Base-by-base conservation (phyloP, 805 yeast species). In the Yamadazyma ubonensis region DNA sequence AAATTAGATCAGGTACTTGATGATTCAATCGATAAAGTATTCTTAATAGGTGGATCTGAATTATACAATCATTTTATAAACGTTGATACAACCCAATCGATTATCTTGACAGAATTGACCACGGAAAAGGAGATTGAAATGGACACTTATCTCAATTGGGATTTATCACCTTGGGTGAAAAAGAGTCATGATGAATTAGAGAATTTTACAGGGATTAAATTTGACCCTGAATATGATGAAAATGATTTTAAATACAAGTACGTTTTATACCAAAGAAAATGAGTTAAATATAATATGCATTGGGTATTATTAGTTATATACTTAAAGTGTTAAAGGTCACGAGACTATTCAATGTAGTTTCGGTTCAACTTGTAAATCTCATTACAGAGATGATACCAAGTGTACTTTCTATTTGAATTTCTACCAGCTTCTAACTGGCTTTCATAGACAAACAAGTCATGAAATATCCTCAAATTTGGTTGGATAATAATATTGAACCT, bases 11-110 rank as follows among this genome's bases (percentile, higher is more conserved):
- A 41, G n/a, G 49, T 62, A 6, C 45, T 63, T 21, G 44, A 39
- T 29, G 47, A 45, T 12, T 46, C 53, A 1, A 56, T 83, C 15
- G 84, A 79, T 36, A 76, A 77, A 34, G 71, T 93, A 1, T 93
- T 81, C 54, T 74, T 93, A 18, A 91, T 93, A 46, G 99, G 99
- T 3, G 99, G 99, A 0, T 93, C 90, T 0, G 90, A 90, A 56
- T 69, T 93, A 6, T 93, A 93, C 63, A 73, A 77, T 37, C 70
- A 78, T 28, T 70, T 81, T 10, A 53, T 81, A 10, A 45, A 56
- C 1, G 66, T 60, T 39, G 63, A 63, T 3, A 4, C 14, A 5
- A 78, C 82, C 1, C 75, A 75, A 33, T 71, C 78, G 20, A 61
- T 87, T 36, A 70, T 86, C 18, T 58, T 90, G 11, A 89, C 96